phyloP scores from a whole-genome alignment of 2,329 filamentous ascomycete genomes.

The Aurifilum marmelostoma region DNA sequence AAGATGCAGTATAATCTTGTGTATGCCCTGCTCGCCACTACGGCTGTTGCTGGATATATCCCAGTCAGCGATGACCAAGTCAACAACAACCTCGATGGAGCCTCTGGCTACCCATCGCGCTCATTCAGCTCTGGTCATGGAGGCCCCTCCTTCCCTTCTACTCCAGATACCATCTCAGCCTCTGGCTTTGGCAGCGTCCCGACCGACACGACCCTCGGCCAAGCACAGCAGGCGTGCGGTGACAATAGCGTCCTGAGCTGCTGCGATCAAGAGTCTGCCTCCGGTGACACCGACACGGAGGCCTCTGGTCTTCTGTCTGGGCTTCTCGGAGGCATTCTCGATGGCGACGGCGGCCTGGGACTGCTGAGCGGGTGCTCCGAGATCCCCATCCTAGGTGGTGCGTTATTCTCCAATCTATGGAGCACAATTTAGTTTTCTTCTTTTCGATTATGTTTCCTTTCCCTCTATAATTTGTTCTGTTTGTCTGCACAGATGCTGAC shows the following conservation, averaged over 20 bases:
- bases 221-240: conserved; percentile 7
- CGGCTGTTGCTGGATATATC: conserved; percentile 9
- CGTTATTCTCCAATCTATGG: background rate
- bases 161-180: background rate
- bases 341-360: background rate
- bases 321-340: background rate
- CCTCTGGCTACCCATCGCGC: background rate
- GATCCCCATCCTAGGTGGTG: conserved; percentile 1
- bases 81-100: background rate
- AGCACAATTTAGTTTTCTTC: background rate
- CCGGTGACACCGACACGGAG: background rate
- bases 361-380: conserved; percentile 10
- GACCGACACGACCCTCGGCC: background rate
- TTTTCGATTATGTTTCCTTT: too few species aligned
- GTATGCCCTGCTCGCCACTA: background rate
- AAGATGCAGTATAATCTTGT: conserved; percentile 6
- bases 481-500: background rate
- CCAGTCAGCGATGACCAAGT: background rate
- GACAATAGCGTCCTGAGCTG: background rate
- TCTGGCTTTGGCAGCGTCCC: background rate
- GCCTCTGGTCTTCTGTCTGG: background rate
- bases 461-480: background rate
- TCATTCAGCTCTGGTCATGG: background rate
- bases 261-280: conserved; percentile 7
- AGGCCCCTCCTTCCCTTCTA: background rate